Percentiles rank a stretch among this genome's conserved stretches.
Conservation (phyloP, 2,329 filamentous ascomycete genomes). For the Beauveria scarabaeidicola region DNA sequence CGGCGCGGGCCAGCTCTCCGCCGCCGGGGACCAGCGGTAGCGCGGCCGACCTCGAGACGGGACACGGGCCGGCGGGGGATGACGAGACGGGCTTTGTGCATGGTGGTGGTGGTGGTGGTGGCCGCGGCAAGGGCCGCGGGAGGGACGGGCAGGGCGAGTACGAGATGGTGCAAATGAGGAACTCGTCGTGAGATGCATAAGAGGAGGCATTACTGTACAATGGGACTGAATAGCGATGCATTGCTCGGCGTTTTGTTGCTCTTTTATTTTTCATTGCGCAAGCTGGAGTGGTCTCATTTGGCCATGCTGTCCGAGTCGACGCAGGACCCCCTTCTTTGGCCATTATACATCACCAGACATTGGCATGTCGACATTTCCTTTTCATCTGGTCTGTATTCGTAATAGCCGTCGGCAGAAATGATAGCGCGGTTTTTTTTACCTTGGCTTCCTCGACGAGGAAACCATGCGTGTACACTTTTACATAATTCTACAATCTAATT, state of each 20-base stretch:
- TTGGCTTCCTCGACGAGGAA: background rate
- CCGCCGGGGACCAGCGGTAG: slow-evolving; percentile 11
- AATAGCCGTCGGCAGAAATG: background rate
- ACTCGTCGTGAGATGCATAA: background rate
- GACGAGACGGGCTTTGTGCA: slow-evolving; percentile 43
- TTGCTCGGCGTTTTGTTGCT: slow-evolving; percentile 25
- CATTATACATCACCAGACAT: background rate
- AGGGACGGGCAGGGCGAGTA: slow-evolving; percentile 52
- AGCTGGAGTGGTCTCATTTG: background rate
- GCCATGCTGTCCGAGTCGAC: background rate
- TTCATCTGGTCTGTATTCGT: background rate
- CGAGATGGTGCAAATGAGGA: slow-evolving; percentile 53
- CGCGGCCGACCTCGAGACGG: slow-evolving; percentile 16
- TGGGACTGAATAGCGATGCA: slow-evolving; percentile 23
- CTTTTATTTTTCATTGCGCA: slow-evolving; percentile 7
- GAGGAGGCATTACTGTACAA: background rate
- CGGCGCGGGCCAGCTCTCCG: slow-evolving; percentile 14
- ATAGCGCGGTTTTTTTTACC: background rate
- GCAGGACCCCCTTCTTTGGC: background rate
- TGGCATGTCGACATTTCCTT: background rate
- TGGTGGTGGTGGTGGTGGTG: slow-evolving; percentile 20
- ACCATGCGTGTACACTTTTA: background rate
- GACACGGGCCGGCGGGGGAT: slow-evolving; percentile 22
- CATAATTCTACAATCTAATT: background rate
- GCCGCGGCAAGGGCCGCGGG: slow-evolving; percentile 40